Conservation (phyloP, 1,284 basidiomycete species). For the Papiliotrema laurentii region DNA sequence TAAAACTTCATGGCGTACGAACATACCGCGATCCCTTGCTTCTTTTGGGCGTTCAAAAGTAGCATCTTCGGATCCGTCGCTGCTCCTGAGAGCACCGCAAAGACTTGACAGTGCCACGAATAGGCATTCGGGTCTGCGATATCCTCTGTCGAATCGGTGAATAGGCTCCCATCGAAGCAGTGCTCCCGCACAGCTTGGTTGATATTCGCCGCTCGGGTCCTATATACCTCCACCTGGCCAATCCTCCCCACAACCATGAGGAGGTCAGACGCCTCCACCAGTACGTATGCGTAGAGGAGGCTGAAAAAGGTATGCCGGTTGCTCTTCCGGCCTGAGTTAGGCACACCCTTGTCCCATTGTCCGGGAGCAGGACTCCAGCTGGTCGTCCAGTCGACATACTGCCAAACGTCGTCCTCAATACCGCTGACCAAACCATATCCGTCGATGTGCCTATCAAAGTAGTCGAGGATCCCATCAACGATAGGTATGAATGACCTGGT, state of each 20-base stretch:
- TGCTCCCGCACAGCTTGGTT: conserved; percentile 18
- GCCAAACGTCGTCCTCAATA: conserved; percentile 21
- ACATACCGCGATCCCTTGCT: conserved; percentile 13
- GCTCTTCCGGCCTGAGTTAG: conserved; percentile 17
- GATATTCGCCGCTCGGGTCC: conserved; percentile 8
- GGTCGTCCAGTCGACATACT: conserved; percentile 30
- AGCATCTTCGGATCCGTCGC: conserved; percentile 12
- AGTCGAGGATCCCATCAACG: conserved; percentile 26
- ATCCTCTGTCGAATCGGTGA: conserved; percentile 24
- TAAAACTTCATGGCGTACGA: conserved; percentile 30
- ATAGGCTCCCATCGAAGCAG: conserved; percentile 24
- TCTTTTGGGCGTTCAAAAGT: conserved; percentile 7
- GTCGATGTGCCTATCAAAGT: conserved; percentile 25
- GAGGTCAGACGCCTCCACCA: conserved; percentile 15
- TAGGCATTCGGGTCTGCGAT: conserved; percentile 9
- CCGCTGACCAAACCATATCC: conserved; percentile 20
- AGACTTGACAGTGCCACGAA: conserved; percentile 30
- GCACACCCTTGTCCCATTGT: conserved; percentile 27
- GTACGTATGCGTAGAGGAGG: conserved; percentile 24
- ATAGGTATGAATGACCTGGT: conserved; percentile 14
- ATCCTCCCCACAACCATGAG: conserved; percentile 14
- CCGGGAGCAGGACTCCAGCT: conserved; percentile 15
- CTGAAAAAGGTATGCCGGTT: conserved; percentile 30
- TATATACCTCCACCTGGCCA: conserved; percentile 18
- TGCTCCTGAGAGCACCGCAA: conserved; percentile 14